Conservation (phyloP, 768 basidiomycete genomes). For the Chalciporus piperatus region DNA sequence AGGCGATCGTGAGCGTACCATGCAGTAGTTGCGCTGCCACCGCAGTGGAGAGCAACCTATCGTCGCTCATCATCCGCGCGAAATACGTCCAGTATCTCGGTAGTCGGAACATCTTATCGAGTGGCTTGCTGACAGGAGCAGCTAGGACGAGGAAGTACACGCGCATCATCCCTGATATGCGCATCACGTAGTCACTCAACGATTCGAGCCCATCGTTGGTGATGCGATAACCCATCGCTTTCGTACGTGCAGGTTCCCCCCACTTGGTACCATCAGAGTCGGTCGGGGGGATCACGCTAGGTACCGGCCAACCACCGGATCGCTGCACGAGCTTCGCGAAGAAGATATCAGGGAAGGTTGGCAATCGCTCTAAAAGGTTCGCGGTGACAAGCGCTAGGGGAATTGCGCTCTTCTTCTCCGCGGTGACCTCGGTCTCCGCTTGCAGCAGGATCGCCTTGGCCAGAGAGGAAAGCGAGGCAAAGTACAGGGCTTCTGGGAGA, state of each 20-base stretch:
- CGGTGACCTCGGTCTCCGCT: conserved; percentile 90
- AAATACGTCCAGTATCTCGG: conserved; percentile 74
- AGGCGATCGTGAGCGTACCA: conserved; percentile 38
- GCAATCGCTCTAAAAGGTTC: conserved; percentile 59
- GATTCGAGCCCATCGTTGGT: conserved; percentile 49
- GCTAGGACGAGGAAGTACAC: conserved; percentile 78
- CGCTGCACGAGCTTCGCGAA: conserved; percentile 84
- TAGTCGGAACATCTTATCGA: conserved; percentile 49
- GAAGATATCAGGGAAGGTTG: conserved; percentile 68
- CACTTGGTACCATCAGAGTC: conserved; percentile 52
- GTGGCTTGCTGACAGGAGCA: conserved; percentile 39
- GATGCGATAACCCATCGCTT: conserved; percentile 57
- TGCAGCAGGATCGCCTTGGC: conserved; percentile 86
- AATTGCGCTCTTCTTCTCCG: conserved; percentile 78
- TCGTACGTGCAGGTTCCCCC: conserved; percentile 39
- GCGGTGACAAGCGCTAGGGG: conserved; percentile 76
- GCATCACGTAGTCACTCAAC: conserved; percentile 55
- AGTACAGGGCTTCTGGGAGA: conserved; percentile 48
- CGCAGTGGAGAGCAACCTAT: conserved; percentile 49
- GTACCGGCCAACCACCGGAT: conserved; percentile 86
- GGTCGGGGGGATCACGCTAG: conserved; percentile 51
- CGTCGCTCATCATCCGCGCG: conserved; percentile 55
- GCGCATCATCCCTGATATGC: conserved; percentile 78
- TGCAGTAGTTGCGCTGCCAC: conserved; percentile 68
- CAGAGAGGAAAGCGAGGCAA: conserved; percentile 81